Evolutionary conservation across 495 filamentous ascomycete species (phyloP), one percentile per base, ranked within the genome.

Genomic region (Penicillium cinerascens): DNA sequence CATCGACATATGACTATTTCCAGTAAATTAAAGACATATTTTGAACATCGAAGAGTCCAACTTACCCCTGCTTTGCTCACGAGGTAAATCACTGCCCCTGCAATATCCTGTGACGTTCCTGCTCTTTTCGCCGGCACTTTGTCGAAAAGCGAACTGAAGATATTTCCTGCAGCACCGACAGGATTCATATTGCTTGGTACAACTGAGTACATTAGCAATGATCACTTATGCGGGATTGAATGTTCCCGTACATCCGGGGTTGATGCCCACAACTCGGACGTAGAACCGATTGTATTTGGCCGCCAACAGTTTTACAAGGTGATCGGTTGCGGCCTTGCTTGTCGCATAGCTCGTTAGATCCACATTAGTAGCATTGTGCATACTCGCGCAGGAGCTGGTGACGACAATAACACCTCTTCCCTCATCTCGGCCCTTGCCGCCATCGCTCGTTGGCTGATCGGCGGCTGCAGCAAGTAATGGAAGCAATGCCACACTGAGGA

Each of bases 171-270:
- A 7, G 60, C 60, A 0, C 72, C 72, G 11, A 77, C 66, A 1
- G 72, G 74, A 45, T 77, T 77, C 74, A 77, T 77, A 21, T 72
- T 73, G 39, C 70, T 76, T 0, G 74, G 74, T 1, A 75, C 69
- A 52, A 76, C 74, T 75, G 13, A 8, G 38, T 2, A 20, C 13
- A 6, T 51, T 25, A 51, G 25, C 47, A 15, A 15, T 17, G 20
- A 3, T 18, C 15, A 27, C 36, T 15, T 6, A 36, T 22, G 2
- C 10, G 15, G 8, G 36, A 18, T 16, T 13, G 5, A 29, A 29
- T 8, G 17, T 47, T 23, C 6, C 69, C 71, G 60, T 52, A 77
- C 74, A 77, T 4, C 74, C 74, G 16, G 74, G 74, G 53, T 77
- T 77, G 21, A 77, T 73, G 2, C 71, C 68, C 18, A 64, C 58